Percentiles rank a stretch among this genome's conserved stretches.
These are phyloP conservation scores for Cephaloascus fragrans DNA, from an alignment of 805 yeast species.

Conservation along the genomic window DNA sequence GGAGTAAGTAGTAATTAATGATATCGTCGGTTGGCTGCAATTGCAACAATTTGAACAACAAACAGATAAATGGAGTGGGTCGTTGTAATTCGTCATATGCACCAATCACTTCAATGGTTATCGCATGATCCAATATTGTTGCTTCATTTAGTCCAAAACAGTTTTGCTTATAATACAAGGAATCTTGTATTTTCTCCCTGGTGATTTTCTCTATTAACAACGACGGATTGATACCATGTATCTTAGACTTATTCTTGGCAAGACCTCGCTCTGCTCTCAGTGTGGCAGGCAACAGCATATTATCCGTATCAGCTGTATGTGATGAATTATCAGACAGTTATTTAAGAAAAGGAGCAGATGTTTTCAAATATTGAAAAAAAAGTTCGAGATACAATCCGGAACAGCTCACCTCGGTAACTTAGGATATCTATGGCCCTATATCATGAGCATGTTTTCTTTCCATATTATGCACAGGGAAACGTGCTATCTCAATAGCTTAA, in stretches of 20 bases:
- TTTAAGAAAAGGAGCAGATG: too few relatives aligned
- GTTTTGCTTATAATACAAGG: slow-evolving; percentile 46
- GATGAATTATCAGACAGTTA: too few relatives aligned
- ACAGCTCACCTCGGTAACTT: too few relatives aligned
- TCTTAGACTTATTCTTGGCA: slow-evolving; percentile 10
- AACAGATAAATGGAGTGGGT: slow-evolving; percentile 68
- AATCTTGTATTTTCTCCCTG: slow-evolving; percentile 45
- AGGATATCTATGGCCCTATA: too few relatives aligned
- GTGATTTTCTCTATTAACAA: slow-evolving; percentile 48
- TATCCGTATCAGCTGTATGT: too few relatives aligned
- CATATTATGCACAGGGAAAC: too few relatives aligned
- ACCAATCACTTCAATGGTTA: slow-evolving; percentile 40
- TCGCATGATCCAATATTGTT: slow-evolving; percentile 37
- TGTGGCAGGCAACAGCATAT: too few relatives aligned
- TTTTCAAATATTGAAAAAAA: too few relatives aligned
- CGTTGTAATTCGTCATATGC: slow-evolving; percentile 45
- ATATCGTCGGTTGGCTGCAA: slow-evolving; percentile 58
- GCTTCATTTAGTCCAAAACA: slow-evolving; percentile 37
- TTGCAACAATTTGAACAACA: slow-evolving; percentile 69
- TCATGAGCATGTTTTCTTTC: too few relatives aligned
- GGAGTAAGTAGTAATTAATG: slow-evolving; percentile 41
- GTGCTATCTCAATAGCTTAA: too few relatives aligned
- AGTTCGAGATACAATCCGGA: too few relatives aligned
- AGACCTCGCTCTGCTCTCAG: too few relatives aligned
- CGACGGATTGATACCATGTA: slow-evolving; percentile 38